Evolutionary conservation across 2,329 filamentous ascomycete species (phyloP).

Genomic region (Leptographium wingfieldii): DNA sequence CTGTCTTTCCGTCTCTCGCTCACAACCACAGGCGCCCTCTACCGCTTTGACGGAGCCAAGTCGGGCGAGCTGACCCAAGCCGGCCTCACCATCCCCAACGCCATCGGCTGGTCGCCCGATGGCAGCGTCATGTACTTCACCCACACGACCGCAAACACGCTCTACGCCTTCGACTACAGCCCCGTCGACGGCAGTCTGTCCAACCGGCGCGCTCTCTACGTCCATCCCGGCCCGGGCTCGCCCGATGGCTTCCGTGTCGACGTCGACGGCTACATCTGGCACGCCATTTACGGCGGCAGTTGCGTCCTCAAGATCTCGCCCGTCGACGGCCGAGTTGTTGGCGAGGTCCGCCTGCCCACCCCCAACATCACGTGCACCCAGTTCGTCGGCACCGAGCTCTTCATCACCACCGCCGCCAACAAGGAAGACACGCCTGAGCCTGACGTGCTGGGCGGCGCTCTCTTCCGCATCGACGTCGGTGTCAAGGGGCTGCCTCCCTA

Average conservation of each 20-base stretch:
- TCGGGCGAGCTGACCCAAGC: constrained; percentile 46
- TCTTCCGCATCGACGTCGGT: constrained; percentile 70
- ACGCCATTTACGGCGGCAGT: constrained; percentile 68
- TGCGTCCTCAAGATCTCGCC: constrained; percentile 64
- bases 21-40: constrained; percentile 49
- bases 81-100: constrained; percentile 69
- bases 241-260: constrained; percentile 84
- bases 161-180: constrained; percentile 67
- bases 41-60: constrained; percentile 54
- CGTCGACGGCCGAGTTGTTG: constrained; percentile 51
- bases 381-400: constrained; percentile 63
- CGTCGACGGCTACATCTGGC: constrained; percentile 76
- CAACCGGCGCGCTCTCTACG: constrained; percentile 61
- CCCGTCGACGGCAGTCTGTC: constrained; percentile 47
- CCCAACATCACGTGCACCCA: constrained; percentile 68
- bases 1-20: too few species aligned
- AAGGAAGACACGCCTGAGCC: constrained; percentile 50
- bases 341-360: constrained; percentile 65
- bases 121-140: constrained; percentile 70
- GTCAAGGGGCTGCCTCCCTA: constrained; percentile 50
- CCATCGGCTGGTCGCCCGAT: constrained; percentile 66
- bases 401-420: constrained; percentile 64
- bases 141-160: constrained; percentile 57
- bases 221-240: constrained; percentile 49
- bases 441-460: constrained; percentile 50